Evolutionary conservation across 2,329 filamentous ascomycete species (phyloP).

Genomic region (Verticillium klebahnii): DNA sequence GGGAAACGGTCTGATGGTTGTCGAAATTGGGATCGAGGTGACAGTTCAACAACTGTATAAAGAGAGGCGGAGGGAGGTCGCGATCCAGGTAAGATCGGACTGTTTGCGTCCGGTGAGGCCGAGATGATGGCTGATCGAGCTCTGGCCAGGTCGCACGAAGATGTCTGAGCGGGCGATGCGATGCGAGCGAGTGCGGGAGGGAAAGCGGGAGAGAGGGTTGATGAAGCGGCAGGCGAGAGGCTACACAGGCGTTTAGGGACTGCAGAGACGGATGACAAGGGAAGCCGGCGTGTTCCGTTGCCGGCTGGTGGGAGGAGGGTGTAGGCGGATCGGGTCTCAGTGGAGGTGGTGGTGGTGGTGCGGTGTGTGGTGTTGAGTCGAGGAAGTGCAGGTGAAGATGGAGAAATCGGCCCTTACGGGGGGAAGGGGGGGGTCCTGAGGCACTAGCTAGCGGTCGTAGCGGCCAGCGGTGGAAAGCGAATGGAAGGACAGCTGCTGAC

Average conservation of each 20-base stretch:
- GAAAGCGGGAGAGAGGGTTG: not conserved
- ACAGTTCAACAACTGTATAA: not conserved
- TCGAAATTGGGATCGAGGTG: not conserved
- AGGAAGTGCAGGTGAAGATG: not conserved
- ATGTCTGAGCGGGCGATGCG: not conserved
- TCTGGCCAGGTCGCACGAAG: not conserved
- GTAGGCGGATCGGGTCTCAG: not conserved
- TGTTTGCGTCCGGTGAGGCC: not conserved
- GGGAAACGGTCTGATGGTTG: not conserved
- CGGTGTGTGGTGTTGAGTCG: not conserved
- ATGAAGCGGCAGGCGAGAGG: not conserved
- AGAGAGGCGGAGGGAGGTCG: not conserved
- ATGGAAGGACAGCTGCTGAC: not conserved
- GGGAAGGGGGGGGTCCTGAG: not conserved
- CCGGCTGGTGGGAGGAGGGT: not conserved
- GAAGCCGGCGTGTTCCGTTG: not conserved
- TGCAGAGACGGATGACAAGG: not conserved
- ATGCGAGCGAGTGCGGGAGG: not conserved
- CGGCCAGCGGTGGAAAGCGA: not conserved
- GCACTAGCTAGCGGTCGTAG: not conserved
- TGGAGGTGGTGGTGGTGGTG: not conserved
- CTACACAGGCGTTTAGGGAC: not conserved
- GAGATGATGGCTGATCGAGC: not conserved
- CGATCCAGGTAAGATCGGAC: not conserved
- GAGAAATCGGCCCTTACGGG: not conserved